These are phyloP conservation scores for Telfairia occidentalis DNA, from an alignment of 331 rosid species.

Conservation along the genomic window DNA sequence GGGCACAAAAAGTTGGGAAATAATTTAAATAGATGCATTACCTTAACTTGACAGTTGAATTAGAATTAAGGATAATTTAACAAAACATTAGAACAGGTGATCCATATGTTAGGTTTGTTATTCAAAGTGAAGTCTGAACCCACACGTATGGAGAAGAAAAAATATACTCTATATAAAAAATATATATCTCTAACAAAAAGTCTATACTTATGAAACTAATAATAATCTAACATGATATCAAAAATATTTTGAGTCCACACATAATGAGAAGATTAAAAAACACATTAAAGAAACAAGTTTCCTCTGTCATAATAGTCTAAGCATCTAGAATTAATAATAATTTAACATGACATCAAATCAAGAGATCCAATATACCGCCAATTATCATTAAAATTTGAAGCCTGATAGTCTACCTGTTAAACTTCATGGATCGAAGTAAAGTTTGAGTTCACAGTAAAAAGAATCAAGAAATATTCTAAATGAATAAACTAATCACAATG, in stretches of 20 bases:
- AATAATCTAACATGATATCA: background rate
- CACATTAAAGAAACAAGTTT: background rate
- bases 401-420: background rate
- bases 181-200: background rate
- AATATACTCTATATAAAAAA: too few relatives aligned
- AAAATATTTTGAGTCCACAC: background rate
- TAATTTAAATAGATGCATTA: background rate
- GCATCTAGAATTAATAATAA: background rate
- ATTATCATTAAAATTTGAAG: background rate
- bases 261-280: background rate
- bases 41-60: background rate
- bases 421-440: background rate
- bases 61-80: background rate
- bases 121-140: background rate
- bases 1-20: background rate
- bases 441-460: background rate
- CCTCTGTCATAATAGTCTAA: background rate
- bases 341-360: background rate
- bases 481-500: background rate
- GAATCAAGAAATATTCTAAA: background rate
- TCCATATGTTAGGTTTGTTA: background rate
- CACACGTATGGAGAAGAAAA: background rate
- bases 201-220: background rate
- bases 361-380: background rate
- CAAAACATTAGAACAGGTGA: background rate